phyloP scores from a whole-genome alignment of 345 rosid genomes.

The Ceriops tagal region DNA sequence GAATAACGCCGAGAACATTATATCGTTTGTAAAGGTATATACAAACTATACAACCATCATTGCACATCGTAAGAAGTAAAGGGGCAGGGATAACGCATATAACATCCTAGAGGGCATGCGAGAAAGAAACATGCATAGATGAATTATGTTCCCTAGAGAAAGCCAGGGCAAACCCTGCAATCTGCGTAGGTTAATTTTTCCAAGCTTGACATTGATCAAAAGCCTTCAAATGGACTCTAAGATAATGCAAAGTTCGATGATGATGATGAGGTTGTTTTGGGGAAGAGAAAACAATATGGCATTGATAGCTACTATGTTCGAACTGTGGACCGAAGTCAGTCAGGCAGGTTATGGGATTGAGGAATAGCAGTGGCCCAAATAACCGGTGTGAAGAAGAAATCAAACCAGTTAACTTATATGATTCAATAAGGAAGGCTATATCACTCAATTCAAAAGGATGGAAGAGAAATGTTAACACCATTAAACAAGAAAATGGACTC shows the following conservation, averaged over 20 bases:
- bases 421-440: neutral
- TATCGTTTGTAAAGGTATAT: too few relatives aligned
- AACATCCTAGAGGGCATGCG: too few relatives aligned
- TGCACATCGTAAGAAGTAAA: too few relatives aligned
- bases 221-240: neutral
- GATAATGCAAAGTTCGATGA: neutral
- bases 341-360: neutral
- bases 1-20: too few relatives aligned
- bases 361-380: too few relatives aligned
- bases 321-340: neutral
- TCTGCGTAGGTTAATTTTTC: too few relatives aligned
- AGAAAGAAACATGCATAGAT: too few relatives aligned
- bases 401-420: too few relatives aligned
- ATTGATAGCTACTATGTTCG: neutral
- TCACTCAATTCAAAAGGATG: neutral
- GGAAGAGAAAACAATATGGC: neutral
- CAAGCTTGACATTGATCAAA: neutral
- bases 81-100: too few relatives aligned
- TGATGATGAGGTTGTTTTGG: neutral
- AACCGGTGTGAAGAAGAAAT: neutral
- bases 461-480: neutral
- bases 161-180: too few relatives aligned
- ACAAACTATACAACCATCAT: too few relatives aligned
- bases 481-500: neutral
- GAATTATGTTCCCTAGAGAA: too few relatives aligned